Percentiles rank a stretch among this genome's conserved stretches.
Evolutionary conservation across 1,284 basidiomycete genomes (phyloP).

Genomic region (Austroboletus novae-zelandiae): DNA sequence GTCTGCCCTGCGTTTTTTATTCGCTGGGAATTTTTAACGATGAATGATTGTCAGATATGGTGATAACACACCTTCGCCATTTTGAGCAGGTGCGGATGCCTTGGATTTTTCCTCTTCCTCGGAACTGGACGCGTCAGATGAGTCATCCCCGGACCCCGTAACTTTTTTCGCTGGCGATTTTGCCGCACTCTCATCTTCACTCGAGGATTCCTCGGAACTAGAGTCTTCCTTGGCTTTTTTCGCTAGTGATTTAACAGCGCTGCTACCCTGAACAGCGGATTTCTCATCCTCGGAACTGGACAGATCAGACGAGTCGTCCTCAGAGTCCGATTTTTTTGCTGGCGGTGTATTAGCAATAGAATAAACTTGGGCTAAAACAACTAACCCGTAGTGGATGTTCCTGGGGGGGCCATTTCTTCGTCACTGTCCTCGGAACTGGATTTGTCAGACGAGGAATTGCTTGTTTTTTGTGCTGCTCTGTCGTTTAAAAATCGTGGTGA

Average conservation of each 20-base stretch:
- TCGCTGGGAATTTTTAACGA: conserved; percentile 21
- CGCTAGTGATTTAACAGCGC: no score
- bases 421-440: neutral
- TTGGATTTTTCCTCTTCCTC: conserved; percentile 4
- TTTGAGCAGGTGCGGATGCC: neutral
- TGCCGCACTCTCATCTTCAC: conserved; percentile 5
- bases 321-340: neutral
- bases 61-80: conserved; percentile 9
- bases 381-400: neutral
- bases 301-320: conserved; percentile 6
- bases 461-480: neutral
- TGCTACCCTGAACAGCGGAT: neutral
- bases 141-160: conserved; percentile 1
- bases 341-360: neutral
- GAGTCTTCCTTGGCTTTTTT: neutral
- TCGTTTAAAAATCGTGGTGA: neutral
- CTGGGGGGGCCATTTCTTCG: neutral
- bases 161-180: neutral
- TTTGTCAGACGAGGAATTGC: conserved; percentile 4
- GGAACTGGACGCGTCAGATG: conserved; percentile 10
- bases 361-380: neutral
- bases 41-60: conserved; percentile 22
- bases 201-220: conserved; percentile 18
- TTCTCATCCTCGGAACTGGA: conserved; percentile 15
- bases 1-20: conserved; percentile 85